Percentiles rank a stretch among this genome's conserved stretches.
Conservation (phyloP, 106 monocot genomes). For the Gastrodia elata region DNA sequence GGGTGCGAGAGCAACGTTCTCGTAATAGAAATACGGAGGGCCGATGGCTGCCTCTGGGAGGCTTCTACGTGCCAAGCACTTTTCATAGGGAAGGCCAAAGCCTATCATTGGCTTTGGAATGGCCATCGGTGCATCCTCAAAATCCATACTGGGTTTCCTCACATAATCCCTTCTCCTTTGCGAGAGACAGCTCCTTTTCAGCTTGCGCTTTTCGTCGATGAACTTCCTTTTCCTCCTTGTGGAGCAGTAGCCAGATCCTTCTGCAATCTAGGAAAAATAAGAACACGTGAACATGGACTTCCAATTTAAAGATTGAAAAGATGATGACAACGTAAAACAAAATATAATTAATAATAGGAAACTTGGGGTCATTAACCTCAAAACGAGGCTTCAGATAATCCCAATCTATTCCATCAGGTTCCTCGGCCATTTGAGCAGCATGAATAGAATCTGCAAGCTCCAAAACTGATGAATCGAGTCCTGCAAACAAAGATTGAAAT, state of each 20-base stretch:
- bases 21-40: conserved; percentile 85
- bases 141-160: neutral
- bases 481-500: neutral
- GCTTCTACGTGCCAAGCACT: conserved; percentile 17
- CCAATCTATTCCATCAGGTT: conserved; percentile 14
- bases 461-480: conserved; percentile 28
- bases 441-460: conserved; percentile 54
- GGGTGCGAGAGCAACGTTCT: conserved; percentile 81
- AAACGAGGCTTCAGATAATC: neutral
- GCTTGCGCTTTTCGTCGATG: neutral
- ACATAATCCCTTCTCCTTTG: conserved; percentile 6
- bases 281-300: neutral
- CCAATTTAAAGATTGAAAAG: neutral
- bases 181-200: conserved; percentile 4
- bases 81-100: conserved; percentile 51
- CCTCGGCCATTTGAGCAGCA: conserved; percentile 46
- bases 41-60: conserved; percentile 57
- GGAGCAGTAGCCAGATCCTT: neutral
- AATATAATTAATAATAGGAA: neutral
- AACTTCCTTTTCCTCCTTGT: conserved; percentile 10
- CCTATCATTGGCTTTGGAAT: conserved; percentile 81
- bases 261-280: neutral
- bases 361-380: neutral
- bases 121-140: neutral
- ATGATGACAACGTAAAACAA: neutral